These are phyloP conservation scores for Xylariaceae sp. DNA, from an alignment of 2,329 filamentous ascomycete species.

Conservation along the genomic window DNA sequence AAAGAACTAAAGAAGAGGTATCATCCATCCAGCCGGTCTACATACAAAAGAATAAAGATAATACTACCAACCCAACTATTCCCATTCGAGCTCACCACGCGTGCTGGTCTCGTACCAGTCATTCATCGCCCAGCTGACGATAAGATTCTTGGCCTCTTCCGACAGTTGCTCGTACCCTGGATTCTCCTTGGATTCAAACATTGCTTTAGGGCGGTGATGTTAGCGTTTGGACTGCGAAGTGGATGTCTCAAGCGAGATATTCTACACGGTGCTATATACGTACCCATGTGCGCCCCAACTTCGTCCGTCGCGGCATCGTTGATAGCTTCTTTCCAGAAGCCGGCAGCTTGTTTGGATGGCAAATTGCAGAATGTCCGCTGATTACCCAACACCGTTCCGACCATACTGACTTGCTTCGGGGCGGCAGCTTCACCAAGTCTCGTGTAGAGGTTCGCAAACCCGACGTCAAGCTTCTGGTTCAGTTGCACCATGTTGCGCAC, in stretches of 20 bases:
- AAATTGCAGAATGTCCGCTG: conserved; percentile 87
- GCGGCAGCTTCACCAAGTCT: conserved; percentile 67
- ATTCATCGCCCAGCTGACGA: conserved; percentile 61
- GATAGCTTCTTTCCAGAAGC: conserved; percentile 64
- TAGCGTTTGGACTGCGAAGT: too few species aligned
- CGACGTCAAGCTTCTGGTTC: conserved; percentile 61
- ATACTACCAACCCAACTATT: conserved; percentile 1
- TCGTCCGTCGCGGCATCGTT: conserved; percentile 81
- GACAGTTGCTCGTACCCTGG: conserved; percentile 66
- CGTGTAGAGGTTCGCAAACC: conserved; percentile 85
- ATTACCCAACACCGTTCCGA: conserved; percentile 58
- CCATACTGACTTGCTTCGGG: conserved; percentile 48
- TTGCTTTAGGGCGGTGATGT: conserved; percentile 38
- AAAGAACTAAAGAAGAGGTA: conserved; percentile 9
- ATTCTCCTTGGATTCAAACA: conserved; percentile 72
- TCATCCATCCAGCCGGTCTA: conserved; percentile 3
- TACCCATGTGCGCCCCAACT: conserved; percentile 72
- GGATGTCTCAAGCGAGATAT: too few species aligned
- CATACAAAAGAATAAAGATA: conserved; percentile 13
- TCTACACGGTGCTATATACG: conserved; percentile 34
- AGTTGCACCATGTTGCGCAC: conserved; percentile 65
- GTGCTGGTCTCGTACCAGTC: conserved; percentile 62
- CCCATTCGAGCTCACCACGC: conserved; percentile 28
- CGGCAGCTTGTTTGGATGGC: conserved; percentile 52
- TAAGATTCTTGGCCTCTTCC: conserved; percentile 60